Conservation (phyloP, 75 land plant species). For the Sequoia sempervirens region DNA sequence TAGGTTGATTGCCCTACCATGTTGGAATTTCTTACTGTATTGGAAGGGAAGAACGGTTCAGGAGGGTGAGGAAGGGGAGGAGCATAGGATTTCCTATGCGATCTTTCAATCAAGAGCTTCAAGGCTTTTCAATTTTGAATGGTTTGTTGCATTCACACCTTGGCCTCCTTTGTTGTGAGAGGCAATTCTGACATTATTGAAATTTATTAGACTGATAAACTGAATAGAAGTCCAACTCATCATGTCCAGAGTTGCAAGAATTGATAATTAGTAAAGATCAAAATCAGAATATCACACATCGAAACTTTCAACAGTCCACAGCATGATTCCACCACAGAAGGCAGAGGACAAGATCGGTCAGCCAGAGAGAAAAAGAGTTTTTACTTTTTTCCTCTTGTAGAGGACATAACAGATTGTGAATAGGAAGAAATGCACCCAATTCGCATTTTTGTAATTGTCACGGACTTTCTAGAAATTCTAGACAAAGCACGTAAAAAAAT, state of each 20-base stretch:
- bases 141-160: no score
- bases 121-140: no score
- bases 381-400: conserved; percentile 39
- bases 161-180: no score
- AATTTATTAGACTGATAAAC: not conserved
- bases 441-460: conserved; percentile 74
- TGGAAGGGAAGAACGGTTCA: no score
- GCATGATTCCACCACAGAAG: conserved; percentile 19
- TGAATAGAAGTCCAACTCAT: not conserved
- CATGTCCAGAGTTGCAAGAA: not conserved
- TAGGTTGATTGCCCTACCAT: no score
- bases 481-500: no score
- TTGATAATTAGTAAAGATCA: no score
- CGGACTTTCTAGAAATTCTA: conserved; percentile 71
- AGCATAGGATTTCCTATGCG: no score
- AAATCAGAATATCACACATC: conserved; percentile 1
- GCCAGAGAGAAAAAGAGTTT: conserved; percentile 25
- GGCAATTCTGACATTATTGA: no score
- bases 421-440: conserved; percentile 68
- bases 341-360: conserved; percentile 33
- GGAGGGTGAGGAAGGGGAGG: no score
- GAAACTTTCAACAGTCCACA: conserved; percentile 29
- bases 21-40: no score
- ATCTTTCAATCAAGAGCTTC: no score
- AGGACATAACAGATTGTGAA: conserved; percentile 45